Evolutionary conservation across 257 asterid genomes (phyloP).

Genomic region (Buddleja alternifolia): DNA sequence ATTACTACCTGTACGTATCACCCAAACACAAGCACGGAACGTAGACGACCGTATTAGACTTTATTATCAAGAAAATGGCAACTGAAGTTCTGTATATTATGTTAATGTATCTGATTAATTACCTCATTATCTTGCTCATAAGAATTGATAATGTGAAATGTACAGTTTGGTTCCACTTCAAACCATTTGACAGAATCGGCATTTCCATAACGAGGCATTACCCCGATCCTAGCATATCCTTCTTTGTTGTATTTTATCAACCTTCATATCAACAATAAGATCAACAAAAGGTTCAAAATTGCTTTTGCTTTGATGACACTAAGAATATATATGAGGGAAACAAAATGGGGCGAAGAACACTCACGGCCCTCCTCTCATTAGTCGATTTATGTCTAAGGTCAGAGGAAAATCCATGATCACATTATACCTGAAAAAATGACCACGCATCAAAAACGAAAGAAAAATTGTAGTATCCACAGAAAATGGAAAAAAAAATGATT

Average conservation of each 20-base stretch:
- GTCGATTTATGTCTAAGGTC: conserved; percentile 53
- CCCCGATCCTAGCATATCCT: conserved; percentile 67
- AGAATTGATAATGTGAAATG: conserved; percentile 71
- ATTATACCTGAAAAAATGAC: conserved; percentile 46
- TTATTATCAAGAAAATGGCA: not conserved
- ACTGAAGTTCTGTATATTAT: not conserved
- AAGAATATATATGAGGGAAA: not conserved
- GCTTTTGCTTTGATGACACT: not conserved
- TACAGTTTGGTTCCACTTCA: conserved; percentile 57
- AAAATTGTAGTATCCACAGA: not conserved
- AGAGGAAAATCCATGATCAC: conserved; percentile 73
- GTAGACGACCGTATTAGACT: not conserved
- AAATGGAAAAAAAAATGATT: not conserved
- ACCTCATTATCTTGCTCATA: conserved; percentile 70
- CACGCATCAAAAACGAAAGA: not conserved
- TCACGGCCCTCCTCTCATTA: conserved; percentile 63
- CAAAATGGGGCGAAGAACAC: conserved; percentile 30
- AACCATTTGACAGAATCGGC: conserved; percentile 69
- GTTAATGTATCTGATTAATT: not conserved
- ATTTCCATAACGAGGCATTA: conserved; percentile 85
- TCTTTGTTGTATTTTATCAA: conserved; percentile 50
- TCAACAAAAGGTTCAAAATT: not conserved
- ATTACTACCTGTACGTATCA: conserved; percentile 51
- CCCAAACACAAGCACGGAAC: not conserved
- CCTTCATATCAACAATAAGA: conserved; percentile 30